Percentiles rank a stretch among this genome's conserved stretches.
Conservation (phyloP, 495 filamentous ascomycete genomes). For the Penicillium odoratum region DNA sequence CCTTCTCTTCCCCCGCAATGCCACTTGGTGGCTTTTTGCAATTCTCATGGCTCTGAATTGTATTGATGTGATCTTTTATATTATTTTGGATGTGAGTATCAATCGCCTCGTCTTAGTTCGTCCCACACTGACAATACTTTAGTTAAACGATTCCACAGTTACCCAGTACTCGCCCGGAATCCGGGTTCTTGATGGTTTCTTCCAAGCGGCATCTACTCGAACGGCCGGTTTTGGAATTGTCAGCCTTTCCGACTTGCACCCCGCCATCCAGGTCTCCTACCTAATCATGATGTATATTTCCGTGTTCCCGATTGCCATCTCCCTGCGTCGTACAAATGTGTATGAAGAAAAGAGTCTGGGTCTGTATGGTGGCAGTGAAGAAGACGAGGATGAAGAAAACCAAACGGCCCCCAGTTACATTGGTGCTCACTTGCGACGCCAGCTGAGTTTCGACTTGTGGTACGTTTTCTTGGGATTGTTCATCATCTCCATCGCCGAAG, state of each 20-base stretch:
- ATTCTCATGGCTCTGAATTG: constrained; percentile 80
- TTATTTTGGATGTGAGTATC: constrained; percentile 77
- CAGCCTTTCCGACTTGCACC: constrained; percentile 74
- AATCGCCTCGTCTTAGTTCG: neutral
- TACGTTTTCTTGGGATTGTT: constrained; percentile 89
- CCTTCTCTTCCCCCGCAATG: constrained; percentile 80
- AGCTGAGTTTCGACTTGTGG: constrained; percentile 94
- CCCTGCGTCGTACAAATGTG: constrained; percentile 88
- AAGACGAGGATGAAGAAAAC: constrained; percentile 35
- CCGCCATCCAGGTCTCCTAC: constrained; percentile 91
- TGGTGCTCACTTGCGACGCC: constrained; percentile 80
- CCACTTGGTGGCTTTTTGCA: constrained; percentile 95
- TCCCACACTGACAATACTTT: constrained; percentile 14
- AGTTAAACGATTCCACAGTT: constrained; percentile 70
- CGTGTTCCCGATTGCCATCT: constrained; percentile 93
- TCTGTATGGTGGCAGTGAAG: constrained; percentile 59
- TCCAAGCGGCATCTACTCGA: constrained; percentile 82
- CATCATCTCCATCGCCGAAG: constrained; percentile 83
- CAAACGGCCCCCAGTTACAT: constrained; percentile 77
- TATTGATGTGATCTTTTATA: constrained; percentile 83
- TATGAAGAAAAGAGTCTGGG: constrained; percentile 95
- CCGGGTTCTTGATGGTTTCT: constrained; percentile 78
- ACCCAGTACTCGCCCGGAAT: constrained; percentile 62
- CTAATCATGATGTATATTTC: constrained; percentile 99
- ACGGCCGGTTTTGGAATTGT: constrained; percentile 86